Base-by-base conservation (phyloP, 768 basidiomycete species). In the Lentinula sp. region DNA sequence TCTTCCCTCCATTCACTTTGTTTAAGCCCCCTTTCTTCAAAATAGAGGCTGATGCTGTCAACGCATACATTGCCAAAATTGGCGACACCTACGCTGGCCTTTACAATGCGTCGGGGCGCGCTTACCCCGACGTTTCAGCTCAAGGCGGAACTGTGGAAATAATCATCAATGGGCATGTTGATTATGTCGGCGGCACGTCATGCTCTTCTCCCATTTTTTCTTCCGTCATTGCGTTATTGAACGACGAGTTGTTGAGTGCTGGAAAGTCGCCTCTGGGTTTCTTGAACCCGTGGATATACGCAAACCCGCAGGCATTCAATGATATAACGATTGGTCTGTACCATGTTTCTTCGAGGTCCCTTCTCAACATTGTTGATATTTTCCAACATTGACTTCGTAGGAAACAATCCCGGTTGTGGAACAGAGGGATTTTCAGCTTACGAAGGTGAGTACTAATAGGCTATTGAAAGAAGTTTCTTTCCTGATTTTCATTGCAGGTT, bases 161-260 rank as follows among this genome's bases (percentile, higher is more conserved):
- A 39, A 64, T 74, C 66, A 65, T 70, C 48, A 57, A 63, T 35
- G 78, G 77, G 2, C 2, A 53, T 15, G 0, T 61, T 9, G 37
- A 7, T 16, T 45, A 54, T 3, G 67, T 75, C 36, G 69, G 57
- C 1, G 83, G 83, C 48, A 84, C 83, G 3, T 81, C 80, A 6
- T 77, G 76, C n/a, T 55, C 81, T 0, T 58, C 75, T n/a, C 82
- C 82, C 1, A 76, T 79, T 5, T 81, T 85, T 62, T 74, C 81
- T 0, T 73, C 73, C 23, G 69, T 83, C 57, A 68, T 82, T 18
- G 70, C 78, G 1, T 72, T 82, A 62, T 65, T 83, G 46, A 81
- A 82, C 54, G 74, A 79, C 43, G 75, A 74, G 2, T 75, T 77
- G 8, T 52, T 79, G 28, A 68, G 61, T 9, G 72, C 69, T 0